A percentile compares a stretch with the other conserved stretches of the same genome.
These are phyloP conservation scores for Mycena latifolia DNA, from an alignment of 768 basidiomycete genomes.

Conservation along the genomic window DNA sequence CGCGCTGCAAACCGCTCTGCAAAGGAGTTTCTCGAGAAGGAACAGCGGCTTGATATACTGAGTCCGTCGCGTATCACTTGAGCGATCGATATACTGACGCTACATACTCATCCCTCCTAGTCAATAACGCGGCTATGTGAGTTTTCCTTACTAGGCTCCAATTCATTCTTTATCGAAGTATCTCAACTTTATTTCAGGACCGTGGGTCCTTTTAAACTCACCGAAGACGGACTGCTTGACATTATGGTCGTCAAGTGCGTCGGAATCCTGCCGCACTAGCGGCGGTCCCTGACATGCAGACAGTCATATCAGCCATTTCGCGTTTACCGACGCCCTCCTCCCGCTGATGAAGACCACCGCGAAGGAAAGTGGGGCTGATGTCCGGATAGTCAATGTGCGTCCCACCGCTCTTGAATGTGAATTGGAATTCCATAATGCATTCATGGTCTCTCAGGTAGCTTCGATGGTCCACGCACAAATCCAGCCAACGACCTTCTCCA, in stretches of 20 bases:
- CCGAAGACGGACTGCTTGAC: conserved; percentile 13
- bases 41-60: conserved; percentile 58
- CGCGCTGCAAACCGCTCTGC: conserved; percentile 48
- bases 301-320: conserved; percentile 42
- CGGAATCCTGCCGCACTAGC: too few species aligned
- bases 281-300: too few species aligned
- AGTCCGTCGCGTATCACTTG: too few species aligned
- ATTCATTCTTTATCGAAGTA: conserved; percentile 6
- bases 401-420: too few species aligned
- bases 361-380: conserved; percentile 56
- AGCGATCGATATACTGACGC: too few species aligned
- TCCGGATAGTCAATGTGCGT: conserved; percentile 63
- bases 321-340: conserved; percentile 61
- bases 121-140: conserved; percentile 41
- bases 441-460: conserved; percentile 20
- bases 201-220: conserved; percentile 22
- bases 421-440: not conserved
- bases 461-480: conserved; percentile 25
- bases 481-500: conserved; percentile 24
- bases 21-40: conserved; percentile 51
- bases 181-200: not conserved
- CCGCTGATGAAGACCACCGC: conserved; percentile 62
- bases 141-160: too few species aligned
- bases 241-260: conserved; percentile 6
- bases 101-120: too few species aligned